Evolutionary conservation across 345 rosid species (phyloP), one percentile per base, ranked within the genome.

Genomic region (Gossypium bickii): DNA sequence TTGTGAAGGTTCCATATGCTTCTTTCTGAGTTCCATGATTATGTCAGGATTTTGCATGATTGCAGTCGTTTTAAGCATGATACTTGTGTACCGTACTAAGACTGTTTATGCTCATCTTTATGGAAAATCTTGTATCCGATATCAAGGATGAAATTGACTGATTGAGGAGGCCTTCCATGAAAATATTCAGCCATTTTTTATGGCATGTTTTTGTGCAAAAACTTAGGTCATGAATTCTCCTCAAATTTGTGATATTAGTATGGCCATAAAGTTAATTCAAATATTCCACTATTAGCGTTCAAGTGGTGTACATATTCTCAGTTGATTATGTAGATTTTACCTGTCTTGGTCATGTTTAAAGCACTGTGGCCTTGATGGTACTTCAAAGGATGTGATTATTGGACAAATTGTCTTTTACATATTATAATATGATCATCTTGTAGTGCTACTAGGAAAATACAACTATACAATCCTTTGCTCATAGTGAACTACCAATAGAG

Each of bases 31-130:
- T 65, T 92, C 92, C 34, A 83, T 92, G 84, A 96, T 90, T 62
- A 93, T 96, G 99, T 92, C 99, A 61, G 98, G 91, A 29, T 82
- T 93, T 78, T 96, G 97, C 85, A 15, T 96, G 34, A 25, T 93
- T 3, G 99, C 97, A 1, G 83, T 77, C 55, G 22, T 79, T 74
- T 82, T 93, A 64, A 96, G 97, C 89, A 58, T 92, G 97, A 85
- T 92, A 80, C 97, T 93, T 20, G 99, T 96, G 48, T 76, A 72
- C 67, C 90, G 97, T 66, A 96, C 99, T n/a, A 92, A 88, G 88
- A 22, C 83, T 10, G 95, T 93, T 57, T 93, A 93, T 51, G 72
- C 83, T 60, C 20, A 90, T 79, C 90, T 93, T 75, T 96, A 96
- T 53, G 99, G 98, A 66, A 88, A 87, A 78, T 72, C 86, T 60